These are phyloP conservation scores for Claviceps spartinae DNA, from an alignment of 2,329 filamentous ascomycete genomes.

Conservation along the genomic window DNA sequence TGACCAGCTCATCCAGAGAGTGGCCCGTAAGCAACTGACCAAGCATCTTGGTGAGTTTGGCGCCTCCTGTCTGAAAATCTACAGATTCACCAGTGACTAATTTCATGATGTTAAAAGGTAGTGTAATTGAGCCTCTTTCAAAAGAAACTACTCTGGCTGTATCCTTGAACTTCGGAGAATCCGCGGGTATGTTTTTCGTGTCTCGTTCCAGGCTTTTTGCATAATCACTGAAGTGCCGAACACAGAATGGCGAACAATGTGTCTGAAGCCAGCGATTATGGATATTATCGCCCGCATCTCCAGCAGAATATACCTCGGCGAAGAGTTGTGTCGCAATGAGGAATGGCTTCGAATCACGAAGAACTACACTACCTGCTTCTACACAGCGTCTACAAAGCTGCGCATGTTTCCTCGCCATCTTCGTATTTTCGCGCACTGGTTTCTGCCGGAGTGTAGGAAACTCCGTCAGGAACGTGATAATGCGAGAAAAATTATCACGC, in stretches of 20 bases:
- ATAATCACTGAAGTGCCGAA: neutral
- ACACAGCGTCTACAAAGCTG: conserved; percentile 17
- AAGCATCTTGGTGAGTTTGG: neutral
- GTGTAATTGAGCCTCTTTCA: neutral
- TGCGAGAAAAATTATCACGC: conserved; percentile 11
- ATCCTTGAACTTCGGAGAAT: neutral
- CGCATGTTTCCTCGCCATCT: conserved; percentile 29
- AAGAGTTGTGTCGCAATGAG: conserved; percentile 23
- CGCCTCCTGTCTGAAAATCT: neutral
- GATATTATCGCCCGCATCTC: conserved; percentile 11
- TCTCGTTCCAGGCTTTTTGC: neutral
- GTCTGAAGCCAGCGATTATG: conserved; percentile 5
- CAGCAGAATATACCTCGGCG: conserved; percentile 23
- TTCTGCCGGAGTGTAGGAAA: conserved; percentile 24
- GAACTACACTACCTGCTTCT: conserved; percentile 29
- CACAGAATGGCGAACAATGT: conserved; percentile 7
- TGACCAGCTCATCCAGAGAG: neutral
- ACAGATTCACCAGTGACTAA: neutral
- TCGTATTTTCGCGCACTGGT: conserved; percentile 32
- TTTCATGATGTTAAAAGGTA: neutral
- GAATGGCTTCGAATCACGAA: conserved; percentile 30
- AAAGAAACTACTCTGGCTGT: neutral
- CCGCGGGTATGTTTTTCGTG: neutral
- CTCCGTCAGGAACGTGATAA: conserved; percentile 9
- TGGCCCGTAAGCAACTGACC: neutral